Evolutionary conservation across 83 land plant species (phyloP), one percentile per base, ranked within the genome.

Genomic region (Diphasiastrum complanatum): DNA sequence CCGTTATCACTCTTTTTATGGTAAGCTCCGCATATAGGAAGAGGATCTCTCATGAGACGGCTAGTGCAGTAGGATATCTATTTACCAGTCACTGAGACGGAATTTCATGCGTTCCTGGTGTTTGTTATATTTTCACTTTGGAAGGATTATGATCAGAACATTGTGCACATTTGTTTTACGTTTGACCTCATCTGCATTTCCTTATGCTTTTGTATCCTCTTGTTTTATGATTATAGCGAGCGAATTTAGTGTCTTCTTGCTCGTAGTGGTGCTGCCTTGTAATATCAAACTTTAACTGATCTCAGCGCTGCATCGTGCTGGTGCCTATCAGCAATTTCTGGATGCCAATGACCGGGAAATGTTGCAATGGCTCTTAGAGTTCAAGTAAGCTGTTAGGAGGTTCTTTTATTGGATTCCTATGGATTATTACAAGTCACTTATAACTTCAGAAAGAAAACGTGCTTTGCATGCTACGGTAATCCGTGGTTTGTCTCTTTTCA

Each of bases 1-100:
- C 71, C 67, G 97, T 50, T 91, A 79, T 69, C 97, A 91, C 49
- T 91, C 97, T 10, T 91, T 91, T 55, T 86, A 91, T 28, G 72
- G 97, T 90, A 76, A 68, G 43, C 8, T 38, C 43, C n/a, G n/a
- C n/a, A n/a, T n/a, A n/a, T n/a, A n/a, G n/a, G n/a, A n/a, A n/a
- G n/a, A n/a, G n/a, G n/a, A n/a, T n/a, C n/a, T n/a, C n/a, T n/a
- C n/a, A n/a, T n/a, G n/a, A n/a, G n/a, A n/a, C n/a, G n/a, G n/a
- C n/a, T n/a, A n/a, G n/a, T n/a, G n/a, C n/a, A n/a, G n/a, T n/a
- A n/a, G n/a, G n/a, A n/a, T n/a, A n/a, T n/a, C n/a, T n/a, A n/a
- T n/a, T n/a, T n/a, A n/a, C n/a, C n/a, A n/a, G n/a, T n/a, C n/a
- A n/a, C n/a, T n/a, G n/a, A n/a, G n/a, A n/a, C n/a, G 78, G 37